phyloP scores from a whole-genome alignment of 2,329 filamentous ascomycete species.

The Penicillium sp. region DNA sequence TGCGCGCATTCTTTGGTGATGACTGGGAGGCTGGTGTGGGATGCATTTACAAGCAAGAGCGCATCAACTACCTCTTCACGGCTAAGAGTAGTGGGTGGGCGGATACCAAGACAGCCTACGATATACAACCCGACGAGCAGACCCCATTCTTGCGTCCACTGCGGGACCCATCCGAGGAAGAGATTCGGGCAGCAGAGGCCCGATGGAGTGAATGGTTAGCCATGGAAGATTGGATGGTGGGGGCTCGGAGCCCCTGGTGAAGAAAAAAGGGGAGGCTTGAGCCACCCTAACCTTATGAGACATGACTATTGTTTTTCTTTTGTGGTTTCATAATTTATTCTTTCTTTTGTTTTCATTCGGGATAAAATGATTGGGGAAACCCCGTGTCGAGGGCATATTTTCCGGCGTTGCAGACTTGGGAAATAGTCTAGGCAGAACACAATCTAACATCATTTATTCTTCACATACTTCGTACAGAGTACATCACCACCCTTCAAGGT shows the following conservation, averaged over 20 bases:
- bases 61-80: conserved; percentile 90
- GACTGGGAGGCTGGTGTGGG: conserved; percentile 80
- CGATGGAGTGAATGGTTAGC: conserved; percentile 93
- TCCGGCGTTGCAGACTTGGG: not conserved
- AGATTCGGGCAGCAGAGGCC: conserved; percentile 77
- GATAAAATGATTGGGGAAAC: not conserved
- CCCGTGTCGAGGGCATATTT: not conserved
- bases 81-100: conserved; percentile 91
- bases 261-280: not conserved
- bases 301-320: conserved; percentile 21
- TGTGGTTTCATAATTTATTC: not conserved
- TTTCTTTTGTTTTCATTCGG: not conserved
- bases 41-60: conserved; percentile 79
- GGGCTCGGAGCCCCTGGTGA: conserved; percentile 57
- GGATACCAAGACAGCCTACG: conserved; percentile 84
- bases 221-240: conserved; percentile 98
- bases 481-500: not conserved
- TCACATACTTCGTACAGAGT: not conserved
- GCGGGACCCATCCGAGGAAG: conserved; percentile 70
- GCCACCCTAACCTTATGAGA: conserved; percentile 19
- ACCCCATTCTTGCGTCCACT: conserved; percentile 84
- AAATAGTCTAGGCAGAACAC: not conserved
- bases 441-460: not conserved
- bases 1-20: conserved; percentile 91
- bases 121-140: conserved; percentile 78